phyloP scores from a whole-genome alignment of 2,329 filamentous ascomycete genomes.

The Berkeleyomyces basicola region DNA sequence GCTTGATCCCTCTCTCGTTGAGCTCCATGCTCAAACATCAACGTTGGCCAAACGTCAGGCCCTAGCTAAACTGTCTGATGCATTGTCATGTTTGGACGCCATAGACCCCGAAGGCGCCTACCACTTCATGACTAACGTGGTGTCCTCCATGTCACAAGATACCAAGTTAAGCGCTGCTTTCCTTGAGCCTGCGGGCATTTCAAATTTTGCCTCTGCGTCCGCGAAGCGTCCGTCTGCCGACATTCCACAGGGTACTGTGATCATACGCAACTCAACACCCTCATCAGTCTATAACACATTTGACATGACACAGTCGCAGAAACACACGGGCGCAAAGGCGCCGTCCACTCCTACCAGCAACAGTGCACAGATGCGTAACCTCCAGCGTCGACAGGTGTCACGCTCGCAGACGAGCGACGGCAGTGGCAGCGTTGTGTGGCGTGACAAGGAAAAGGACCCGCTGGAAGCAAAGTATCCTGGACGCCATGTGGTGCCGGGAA shows the following conservation, averaged over 20 bases:
- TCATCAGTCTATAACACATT: constrained; percentile 7
- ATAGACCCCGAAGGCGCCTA: constrained; percentile 84
- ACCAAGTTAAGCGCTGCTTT: constrained; percentile 42
- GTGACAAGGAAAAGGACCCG: constrained; percentile 20
- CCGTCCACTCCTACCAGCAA: constrained; percentile 10
- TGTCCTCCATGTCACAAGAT: constrained; percentile 57
- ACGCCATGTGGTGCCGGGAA: constrained; percentile 44
- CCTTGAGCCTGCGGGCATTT: constrained; percentile 19
- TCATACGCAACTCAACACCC: constrained; percentile 22
- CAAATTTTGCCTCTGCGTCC: constrained; percentile 7
- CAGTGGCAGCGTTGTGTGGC: constrained; percentile 14
- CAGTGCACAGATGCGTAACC: constrained; percentile 43
- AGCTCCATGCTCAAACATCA: constrained; percentile 67
- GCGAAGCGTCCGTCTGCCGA: constrained; percentile 5
- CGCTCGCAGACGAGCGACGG: constrained; percentile 26
- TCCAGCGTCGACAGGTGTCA: constrained; percentile 45
- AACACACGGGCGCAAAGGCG: constrained; percentile 11
- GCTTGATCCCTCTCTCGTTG: constrained; percentile 67
- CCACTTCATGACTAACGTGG: constrained; percentile 61
- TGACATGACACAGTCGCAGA: constrained; percentile 8
- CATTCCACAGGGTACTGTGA: constrained; percentile 38
- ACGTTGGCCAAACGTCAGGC: constrained; percentile 58
- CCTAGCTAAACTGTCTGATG: constrained; percentile 66
- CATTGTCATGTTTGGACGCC: constrained; percentile 68
- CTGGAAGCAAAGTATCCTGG: constrained; percentile 39